Percentiles rank a stretch among this genome's conserved stretches.
Evolutionary conservation across 2,329 filamentous ascomycete genomes (phyloP).

Genomic region (Phaeoacremonium minimum): DNA sequence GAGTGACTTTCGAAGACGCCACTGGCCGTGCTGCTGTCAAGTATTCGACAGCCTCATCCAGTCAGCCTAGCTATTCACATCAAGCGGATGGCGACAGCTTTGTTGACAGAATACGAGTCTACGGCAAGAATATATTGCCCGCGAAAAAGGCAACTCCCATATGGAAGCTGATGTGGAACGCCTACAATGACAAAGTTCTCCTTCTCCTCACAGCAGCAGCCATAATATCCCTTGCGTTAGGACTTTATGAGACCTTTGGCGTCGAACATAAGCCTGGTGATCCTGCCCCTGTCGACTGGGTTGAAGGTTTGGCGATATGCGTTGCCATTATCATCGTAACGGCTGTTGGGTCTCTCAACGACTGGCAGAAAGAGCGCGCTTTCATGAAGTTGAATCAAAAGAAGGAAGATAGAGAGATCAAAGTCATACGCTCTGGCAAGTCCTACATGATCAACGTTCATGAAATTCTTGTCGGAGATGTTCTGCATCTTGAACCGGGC

Average conservation of each 20-base stretch:
- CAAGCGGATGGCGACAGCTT: slow-evolving; percentile 19
- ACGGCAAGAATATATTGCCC: slow-evolving; percentile 55
- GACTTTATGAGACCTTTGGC: slow-evolving; percentile 63
- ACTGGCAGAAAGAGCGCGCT: slow-evolving; percentile 60
- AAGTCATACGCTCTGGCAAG: slow-evolving; percentile 61
- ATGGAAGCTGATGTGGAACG: slow-evolving; percentile 59
- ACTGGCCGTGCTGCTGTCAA: slow-evolving; percentile 15
- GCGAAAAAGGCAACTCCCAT: slow-evolving; percentile 56
- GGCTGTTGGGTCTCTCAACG: slow-evolving; percentile 54
- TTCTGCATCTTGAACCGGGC: slow-evolving; percentile 63
- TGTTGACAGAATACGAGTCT: slow-evolving; percentile 54
- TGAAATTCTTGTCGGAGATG: slow-evolving; percentile 62
- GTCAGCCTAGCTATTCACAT: slow-evolving; percentile 9
- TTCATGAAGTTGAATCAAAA: slow-evolving; percentile 53
- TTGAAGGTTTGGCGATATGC: slow-evolving; percentile 59
- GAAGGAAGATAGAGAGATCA: slow-evolving; percentile 59
- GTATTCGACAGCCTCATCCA: slow-evolving; percentile 2
- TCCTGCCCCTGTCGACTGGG: slow-evolving; percentile 49
- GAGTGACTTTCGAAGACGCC: slow-evolving; percentile 23
- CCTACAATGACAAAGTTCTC: slow-evolving; percentile 71
- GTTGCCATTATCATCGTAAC: slow-evolving; percentile 60
- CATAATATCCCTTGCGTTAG: slow-evolving; percentile 63
- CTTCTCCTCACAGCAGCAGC: slow-evolving; percentile 67
- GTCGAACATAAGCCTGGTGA: slow-evolving; percentile 31
- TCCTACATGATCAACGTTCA: slow-evolving; percentile 55